Conservation (phyloP, 768 basidiomycete species). For the Clavaria fumosa region DNA sequence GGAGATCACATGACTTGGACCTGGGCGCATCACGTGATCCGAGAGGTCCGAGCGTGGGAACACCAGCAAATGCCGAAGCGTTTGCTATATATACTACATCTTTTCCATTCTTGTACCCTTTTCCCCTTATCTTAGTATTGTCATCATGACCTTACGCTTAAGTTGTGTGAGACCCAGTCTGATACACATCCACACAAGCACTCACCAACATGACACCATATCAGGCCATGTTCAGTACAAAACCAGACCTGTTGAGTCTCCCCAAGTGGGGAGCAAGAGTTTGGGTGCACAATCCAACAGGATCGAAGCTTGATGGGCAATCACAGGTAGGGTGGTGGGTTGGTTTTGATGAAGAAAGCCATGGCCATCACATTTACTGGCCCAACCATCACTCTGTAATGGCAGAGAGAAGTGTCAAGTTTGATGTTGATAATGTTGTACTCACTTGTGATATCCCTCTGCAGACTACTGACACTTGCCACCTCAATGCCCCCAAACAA, state of each 20-base stretch:
- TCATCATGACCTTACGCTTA: too few relatives aligned
- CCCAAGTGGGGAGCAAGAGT: constrained; percentile 18
- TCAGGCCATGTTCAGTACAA: constrained; percentile 14
- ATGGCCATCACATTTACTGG: constrained; percentile 22
- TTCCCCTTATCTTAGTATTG: too few relatives aligned
- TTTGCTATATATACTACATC: too few relatives aligned
- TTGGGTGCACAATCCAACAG: constrained; percentile 15
- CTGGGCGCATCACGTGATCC: too few relatives aligned
- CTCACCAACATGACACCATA: constrained; percentile 15
- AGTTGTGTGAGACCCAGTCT: too few relatives aligned
- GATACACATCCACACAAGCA: constrained; percentile 14
- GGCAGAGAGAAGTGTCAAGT: constrained; percentile 16
- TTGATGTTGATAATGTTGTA: constrained; percentile 5
- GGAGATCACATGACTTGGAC: too few relatives aligned
- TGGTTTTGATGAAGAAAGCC: constrained; percentile 20
- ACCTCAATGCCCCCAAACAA: too few relatives aligned
- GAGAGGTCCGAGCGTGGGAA: too few relatives aligned
- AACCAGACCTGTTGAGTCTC: constrained; percentile 17
- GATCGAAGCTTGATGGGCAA: constrained; percentile 14
- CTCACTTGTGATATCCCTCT: neutral
- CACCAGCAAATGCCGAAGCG: too few relatives aligned
- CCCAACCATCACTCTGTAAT: constrained; percentile 12
- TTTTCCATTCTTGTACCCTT: too few relatives aligned
- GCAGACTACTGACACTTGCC: neutral
- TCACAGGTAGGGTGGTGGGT: constrained; percentile 19